These are phyloP conservation scores for Alternaria triticimaculans DNA, from an alignment of 2,329 filamentous ascomycete genomes.

Conservation along the genomic window DNA sequence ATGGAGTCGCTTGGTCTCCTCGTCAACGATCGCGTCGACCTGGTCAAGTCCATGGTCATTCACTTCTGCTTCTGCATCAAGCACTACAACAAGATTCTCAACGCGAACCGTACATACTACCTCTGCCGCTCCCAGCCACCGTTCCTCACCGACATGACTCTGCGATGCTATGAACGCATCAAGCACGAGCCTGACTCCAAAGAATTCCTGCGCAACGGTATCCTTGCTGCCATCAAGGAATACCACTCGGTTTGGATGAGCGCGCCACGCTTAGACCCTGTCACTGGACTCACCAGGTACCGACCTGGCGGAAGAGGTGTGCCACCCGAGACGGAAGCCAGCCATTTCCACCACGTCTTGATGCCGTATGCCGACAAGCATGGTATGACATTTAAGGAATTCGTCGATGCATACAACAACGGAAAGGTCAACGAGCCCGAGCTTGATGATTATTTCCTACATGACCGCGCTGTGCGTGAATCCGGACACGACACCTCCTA, in stretches of 20 bases:
- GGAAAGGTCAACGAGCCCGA: conserved; percentile 78
- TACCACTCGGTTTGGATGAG: conserved; percentile 88
- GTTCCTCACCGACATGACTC: conserved; percentile 95
- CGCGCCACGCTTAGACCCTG: conserved; percentile 74
- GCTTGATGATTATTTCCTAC: conserved; percentile 92
- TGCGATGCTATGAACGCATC: conserved; percentile 92
- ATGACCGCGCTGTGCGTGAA: conserved; percentile 93
- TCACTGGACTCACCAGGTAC: conserved; percentile 83
- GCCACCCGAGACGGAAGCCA: conserved; percentile 88
- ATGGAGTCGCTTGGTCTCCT: conserved; percentile 94
- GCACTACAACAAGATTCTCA: conserved; percentile 98
- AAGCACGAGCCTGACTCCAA: conserved; percentile 80
- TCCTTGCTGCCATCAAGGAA: conserved; percentile 94
- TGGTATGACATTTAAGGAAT: conserved; percentile 80
- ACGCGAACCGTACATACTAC: conserved; percentile 96
- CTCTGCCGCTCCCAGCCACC: conserved; percentile 92
- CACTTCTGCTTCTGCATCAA: conserved; percentile 99
- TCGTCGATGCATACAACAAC: conserved; percentile 87
- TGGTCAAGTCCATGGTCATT: conserved; percentile 91
- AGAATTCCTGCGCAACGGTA: conserved; percentile 80
- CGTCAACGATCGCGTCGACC: conserved; percentile 80
- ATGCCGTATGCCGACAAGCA: conserved; percentile 84
- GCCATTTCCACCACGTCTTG: conserved; percentile 83
- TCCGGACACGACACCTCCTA: conserved; percentile 97
- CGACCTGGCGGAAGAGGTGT: conserved; percentile 83